phyloP scores from a whole-genome alignment of 2,329 filamentous ascomycete species.

The Neodidymelliopsis sp. region DNA sequence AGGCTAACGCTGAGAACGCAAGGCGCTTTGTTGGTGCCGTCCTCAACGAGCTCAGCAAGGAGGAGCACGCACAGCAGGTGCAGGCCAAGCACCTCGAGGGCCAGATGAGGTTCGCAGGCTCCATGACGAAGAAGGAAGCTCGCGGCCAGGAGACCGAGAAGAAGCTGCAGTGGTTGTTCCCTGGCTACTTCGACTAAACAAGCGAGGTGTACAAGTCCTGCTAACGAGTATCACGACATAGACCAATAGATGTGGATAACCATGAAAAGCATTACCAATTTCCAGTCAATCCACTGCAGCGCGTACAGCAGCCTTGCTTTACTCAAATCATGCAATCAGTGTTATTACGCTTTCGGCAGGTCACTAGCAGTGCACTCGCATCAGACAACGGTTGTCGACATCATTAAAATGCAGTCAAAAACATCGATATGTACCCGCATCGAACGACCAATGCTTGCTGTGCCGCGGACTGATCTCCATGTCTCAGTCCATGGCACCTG shows the following conservation, averaged over 20 bases:
- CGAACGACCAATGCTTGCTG: conserved; percentile 8
- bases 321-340: neutral
- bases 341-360: conserved; percentile 22
- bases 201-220: neutral
- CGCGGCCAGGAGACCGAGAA: conserved; percentile 76
- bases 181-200: conserved; percentile 70
- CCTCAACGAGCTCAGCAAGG: conserved; percentile 81
- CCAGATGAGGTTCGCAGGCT: conserved; percentile 76
- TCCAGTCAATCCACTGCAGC: neutral
- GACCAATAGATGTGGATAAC: conserved; percentile 13
- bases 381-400: conserved; percentile 20
- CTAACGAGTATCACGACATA: conserved; percentile 15
- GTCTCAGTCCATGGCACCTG: conserved; percentile 24
- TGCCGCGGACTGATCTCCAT: conserved; percentile 21
- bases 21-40: conserved; percentile 84
- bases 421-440: conserved; percentile 28
- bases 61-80: conserved; percentile 78
- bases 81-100: conserved; percentile 83
- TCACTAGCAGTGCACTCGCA: conserved; percentile 10
- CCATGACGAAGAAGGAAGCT: conserved; percentile 81
- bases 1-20: conserved; percentile 88
- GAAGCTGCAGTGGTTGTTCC: conserved; percentile 87
- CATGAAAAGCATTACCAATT: conserved; percentile 16
- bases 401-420: conserved; percentile 24
- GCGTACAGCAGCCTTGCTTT: conserved; percentile 8